A percentile compares a stretch with the other conserved stretches of the same genome.
These are phyloP conservation scores for Cystofilobasidium ferigula DNA, from an alignment of 768 basidiomycete species.

Conservation along the genomic window DNA sequence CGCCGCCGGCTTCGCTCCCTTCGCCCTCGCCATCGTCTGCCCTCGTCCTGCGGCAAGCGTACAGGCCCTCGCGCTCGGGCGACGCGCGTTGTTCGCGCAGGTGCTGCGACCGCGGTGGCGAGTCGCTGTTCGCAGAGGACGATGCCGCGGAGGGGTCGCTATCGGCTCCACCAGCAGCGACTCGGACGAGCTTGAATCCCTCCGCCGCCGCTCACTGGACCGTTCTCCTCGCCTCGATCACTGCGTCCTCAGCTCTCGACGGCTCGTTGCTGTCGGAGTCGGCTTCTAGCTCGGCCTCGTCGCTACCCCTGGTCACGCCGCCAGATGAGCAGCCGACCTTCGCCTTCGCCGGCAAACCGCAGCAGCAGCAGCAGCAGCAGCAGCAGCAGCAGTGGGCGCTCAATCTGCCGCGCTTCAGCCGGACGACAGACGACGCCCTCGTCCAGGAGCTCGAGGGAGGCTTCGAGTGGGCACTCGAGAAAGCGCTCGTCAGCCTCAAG, in stretches of 20 bases:
- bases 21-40: neutral
- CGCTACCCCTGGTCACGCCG: neutral
- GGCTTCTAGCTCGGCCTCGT: neutral
- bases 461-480: neutral
- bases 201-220: neutral
- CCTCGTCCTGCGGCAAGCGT: neutral
- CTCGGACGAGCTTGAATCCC: neutral
- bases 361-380: too few relatives aligned
- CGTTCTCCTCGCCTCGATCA: neutral
- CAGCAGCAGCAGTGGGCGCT: too few relatives aligned
- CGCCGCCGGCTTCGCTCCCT: neutral
- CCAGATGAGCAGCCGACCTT: neutral
- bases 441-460: constrained; percentile 3
- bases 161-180: neutral
- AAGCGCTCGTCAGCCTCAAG: neutral
- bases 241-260: neutral
- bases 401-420: too few relatives aligned
- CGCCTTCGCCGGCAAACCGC: neutral
- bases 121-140: neutral
- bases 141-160: neutral
- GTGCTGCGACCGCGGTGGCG: neutral
- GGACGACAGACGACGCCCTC: neutral
- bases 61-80: neutral
- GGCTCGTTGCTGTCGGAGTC: neutral
- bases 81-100: neutral